A percentile compares a stretch with the other conserved stretches of the same genome.
phyloP scores from a whole-genome alignment of 1,284 basidiomycete genomes.

The Macrocybe sp. region DNA sequence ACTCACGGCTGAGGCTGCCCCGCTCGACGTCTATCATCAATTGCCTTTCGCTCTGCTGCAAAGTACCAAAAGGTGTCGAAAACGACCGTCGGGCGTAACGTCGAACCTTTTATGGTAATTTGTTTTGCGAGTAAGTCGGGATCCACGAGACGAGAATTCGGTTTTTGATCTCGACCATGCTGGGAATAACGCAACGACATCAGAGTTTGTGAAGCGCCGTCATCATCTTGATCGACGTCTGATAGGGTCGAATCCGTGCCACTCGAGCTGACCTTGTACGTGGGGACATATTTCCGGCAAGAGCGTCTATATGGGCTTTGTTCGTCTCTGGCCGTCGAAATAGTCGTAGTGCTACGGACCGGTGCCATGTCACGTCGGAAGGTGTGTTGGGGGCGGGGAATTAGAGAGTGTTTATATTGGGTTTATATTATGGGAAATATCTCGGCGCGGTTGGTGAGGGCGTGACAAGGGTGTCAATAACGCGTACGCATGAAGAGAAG shows the following conservation, averaged over 20 bases:
- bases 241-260: constrained; percentile 7
- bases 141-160: background rate
- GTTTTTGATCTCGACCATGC: background rate
- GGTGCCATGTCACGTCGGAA: too few relatives aligned
- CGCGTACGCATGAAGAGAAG: too few relatives aligned
- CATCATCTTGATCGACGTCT: constrained; percentile 1
- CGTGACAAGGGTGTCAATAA: too few relatives aligned
- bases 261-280: constrained; percentile 1
- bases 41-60: constrained; percentile 49
- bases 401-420: too few relatives aligned
- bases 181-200: too few relatives aligned
- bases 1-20: constrained; percentile 46
- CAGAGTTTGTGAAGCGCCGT: background rate
- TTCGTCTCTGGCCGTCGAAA: too few relatives aligned
- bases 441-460: too few relatives aligned
- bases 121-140: constrained; percentile 1
- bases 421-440: too few relatives aligned
- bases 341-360: too few relatives aligned
- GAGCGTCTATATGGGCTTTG: too few relatives aligned
- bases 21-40: constrained; percentile 47
- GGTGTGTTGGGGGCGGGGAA: too few relatives aligned
- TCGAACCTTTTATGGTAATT: constrained; percentile 32
- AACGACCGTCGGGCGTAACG: constrained; percentile 38
- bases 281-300: background rate
- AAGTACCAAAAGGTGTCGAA: constrained; percentile 59